Evolutionary conservation across 1,284 basidiomycete species (phyloP).

Genomic region (Somion occarium): DNA sequence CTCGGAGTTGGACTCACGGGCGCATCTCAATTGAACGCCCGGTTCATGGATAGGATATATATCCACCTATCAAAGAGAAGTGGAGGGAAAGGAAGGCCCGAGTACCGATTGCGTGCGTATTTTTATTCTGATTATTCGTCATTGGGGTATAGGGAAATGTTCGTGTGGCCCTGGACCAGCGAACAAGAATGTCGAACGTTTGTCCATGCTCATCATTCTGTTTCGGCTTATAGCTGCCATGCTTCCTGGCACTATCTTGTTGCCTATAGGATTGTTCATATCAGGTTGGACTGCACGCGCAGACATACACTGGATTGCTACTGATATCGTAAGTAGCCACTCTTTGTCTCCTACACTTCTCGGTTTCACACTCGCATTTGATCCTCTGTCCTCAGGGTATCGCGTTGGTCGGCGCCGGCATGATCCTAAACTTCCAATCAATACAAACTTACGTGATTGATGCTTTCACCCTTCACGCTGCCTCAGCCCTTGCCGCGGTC

Average conservation of each 20-base stretch:
- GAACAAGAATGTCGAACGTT: no score
- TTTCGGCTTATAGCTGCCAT: constrained; percentile 59
- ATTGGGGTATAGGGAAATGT: no score
- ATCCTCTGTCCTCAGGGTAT: constrained; percentile 41
- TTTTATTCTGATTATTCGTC: neutral
- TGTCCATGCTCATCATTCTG: no score
- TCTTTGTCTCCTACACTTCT: neutral
- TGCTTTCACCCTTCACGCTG: constrained; percentile 60
- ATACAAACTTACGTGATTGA: constrained; percentile 66
- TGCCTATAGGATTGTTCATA: constrained; percentile 58
- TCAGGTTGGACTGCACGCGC: constrained; percentile 62
- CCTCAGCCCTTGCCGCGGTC: constrained; percentile 54
- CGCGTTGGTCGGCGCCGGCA: constrained; percentile 45
- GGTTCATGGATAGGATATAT: constrained; percentile 51
- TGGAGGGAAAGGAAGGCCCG: constrained; percentile 51
- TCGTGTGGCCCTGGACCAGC: no score
- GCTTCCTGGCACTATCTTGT: constrained; percentile 48
- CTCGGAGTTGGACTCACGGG: constrained; percentile 50
- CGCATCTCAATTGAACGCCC: constrained; percentile 56
- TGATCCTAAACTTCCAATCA: constrained; percentile 51
- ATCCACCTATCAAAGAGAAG: constrained; percentile 43
- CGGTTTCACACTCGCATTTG: constrained; percentile 5
- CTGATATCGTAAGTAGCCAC: constrained; percentile 48
- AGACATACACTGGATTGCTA: constrained; percentile 58
- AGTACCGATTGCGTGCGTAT: constrained; percentile 37